Percentiles rank a stretch among this genome's conserved stretches.
These are phyloP conservation scores for Daldinia bambusicola DNA, from an alignment of 495 filamentous ascomycete genomes.

Conservation along the genomic window DNA sequence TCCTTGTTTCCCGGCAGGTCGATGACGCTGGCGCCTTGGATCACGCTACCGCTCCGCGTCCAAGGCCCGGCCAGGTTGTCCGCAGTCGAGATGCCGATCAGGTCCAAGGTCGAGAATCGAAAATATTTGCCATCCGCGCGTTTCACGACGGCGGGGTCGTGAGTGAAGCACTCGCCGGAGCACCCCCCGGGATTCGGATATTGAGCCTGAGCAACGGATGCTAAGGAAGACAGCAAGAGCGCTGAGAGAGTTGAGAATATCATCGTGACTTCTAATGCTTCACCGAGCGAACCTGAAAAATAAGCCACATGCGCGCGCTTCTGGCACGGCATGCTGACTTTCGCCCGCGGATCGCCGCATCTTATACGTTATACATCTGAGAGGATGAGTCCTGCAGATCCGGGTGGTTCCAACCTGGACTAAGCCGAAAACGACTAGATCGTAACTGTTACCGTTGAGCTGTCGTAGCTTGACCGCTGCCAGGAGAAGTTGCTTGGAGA, in stretches of 20 bases:
- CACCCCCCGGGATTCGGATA: conserved; percentile 61
- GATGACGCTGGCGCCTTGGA: conserved; percentile 64
- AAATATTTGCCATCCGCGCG: conserved; percentile 69
- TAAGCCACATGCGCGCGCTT: background rate
- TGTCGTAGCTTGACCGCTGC: conserved; percentile 10
- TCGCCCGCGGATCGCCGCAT: conserved; percentile 16
- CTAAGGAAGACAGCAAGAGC: conserved; percentile 22
- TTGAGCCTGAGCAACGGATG: conserved; percentile 21
- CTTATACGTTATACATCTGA: conserved; percentile 27
- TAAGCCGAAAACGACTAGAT: conserved; percentile 3
- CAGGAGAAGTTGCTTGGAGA: background rate
- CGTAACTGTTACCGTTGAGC: conserved; percentile 12
- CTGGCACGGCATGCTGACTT: conserved; percentile 6
- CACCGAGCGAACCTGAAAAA: background rate
- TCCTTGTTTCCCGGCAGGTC: conserved; percentile 58
- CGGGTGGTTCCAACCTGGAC: background rate
- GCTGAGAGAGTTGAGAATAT: conserved; percentile 21
- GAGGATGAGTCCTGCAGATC: conserved; percentile 12
- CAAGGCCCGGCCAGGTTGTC: conserved; percentile 67
- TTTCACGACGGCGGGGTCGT: conserved; percentile 65
- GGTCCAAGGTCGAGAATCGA: conserved; percentile 68
- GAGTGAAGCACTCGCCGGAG: conserved; percentile 62
- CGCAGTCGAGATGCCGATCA: conserved; percentile 65
- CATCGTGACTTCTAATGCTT: conserved; percentile 15
- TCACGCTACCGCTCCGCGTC: conserved; percentile 61